Evolutionary conservation across 768 basidiomycete species (phyloP), one percentile per base, ranked within the genome.

Genomic region (Tylopilus intermedius): DNA sequence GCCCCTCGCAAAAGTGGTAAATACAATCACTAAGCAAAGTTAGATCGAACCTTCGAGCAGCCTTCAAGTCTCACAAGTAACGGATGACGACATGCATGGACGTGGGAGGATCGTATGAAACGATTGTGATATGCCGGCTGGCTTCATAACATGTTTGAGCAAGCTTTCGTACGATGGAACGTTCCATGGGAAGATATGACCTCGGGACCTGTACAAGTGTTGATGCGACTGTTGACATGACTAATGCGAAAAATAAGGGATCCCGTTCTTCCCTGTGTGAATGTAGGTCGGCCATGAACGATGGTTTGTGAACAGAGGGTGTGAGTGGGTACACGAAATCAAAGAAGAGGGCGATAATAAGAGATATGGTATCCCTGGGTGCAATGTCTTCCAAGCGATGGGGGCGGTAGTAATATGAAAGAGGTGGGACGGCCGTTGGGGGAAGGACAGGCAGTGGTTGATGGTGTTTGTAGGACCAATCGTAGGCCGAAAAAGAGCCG

Each of bases 301-400:
- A 89, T 26, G 90, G 90, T 64, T 88, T 88, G 72, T 96, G 94
- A 41, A 96, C 73, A 67, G 89, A 92, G 5, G 93, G 93, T 8
- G 90, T 94, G 30, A 95, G 77, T 8, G 90, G 88, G 68, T 93
- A 93, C 45, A 94, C 90, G 65, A 90, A 95, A 67, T 94, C 93
- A 66, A 94, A 95, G 73, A 92, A 96, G 11, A 94, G 80, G 37
- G 86, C 79, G 56, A 94, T 84, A 59, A 95, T 88, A 54, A 89
- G 81, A 38, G 82, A 80, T 45, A 94, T 84, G 5, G 85, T 87
- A 53, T 89, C 86, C 49, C 89, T 78, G 18, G 89, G 87, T 9
- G 90, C 87, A 49, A 94, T 81, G 54, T 88, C 84, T 63, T 93
- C 88, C 43, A 95, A 73, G 32, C 87, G 77, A 62, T 84, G 85